A percentile compares a stretch with the other conserved stretches of the same genome.
Evolutionary conservation across 768 basidiomycete genomes (phyloP).

Genomic region (Pleurotus citrinopileatus): DNA sequence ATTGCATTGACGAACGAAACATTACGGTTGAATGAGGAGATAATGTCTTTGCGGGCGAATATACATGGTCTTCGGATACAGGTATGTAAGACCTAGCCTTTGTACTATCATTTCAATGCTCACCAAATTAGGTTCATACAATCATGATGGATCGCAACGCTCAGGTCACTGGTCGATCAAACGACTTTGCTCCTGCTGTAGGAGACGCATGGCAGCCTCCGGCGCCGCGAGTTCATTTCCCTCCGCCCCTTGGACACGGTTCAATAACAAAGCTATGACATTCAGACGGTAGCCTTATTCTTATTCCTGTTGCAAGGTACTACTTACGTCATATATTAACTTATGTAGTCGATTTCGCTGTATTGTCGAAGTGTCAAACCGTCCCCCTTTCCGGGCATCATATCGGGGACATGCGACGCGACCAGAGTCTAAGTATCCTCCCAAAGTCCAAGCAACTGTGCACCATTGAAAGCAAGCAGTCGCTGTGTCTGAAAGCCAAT

Average conservation of each 20-base stretch:
- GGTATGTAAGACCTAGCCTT: conserved; percentile 45
- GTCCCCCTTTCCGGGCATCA: no score
- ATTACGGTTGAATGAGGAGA: conserved; percentile 69
- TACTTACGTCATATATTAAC: no score
- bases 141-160: conserved; percentile 78
- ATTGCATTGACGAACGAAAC: conserved; percentile 70
- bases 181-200: background rate
- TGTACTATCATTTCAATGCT: background rate
- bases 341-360: no score
- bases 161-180: conserved; percentile 44
- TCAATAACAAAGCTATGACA: conserved; percentile 5
- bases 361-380: no score
- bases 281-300: no score
- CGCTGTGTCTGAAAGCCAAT: no score
- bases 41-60: conserved; percentile 62
- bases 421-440: no score
- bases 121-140: conserved; percentile 47
- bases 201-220: background rate
- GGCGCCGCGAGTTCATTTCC: background rate
- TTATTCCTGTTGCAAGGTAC: no score
- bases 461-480: no score
- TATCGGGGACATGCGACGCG: no score
- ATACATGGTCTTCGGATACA: conserved; percentile 81
- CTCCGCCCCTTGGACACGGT: background rate
- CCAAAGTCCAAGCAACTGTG: no score